phyloP scores from a whole-genome alignment of 202 grass and related monocot genomes.

The Zoysia matrella region DNA sequence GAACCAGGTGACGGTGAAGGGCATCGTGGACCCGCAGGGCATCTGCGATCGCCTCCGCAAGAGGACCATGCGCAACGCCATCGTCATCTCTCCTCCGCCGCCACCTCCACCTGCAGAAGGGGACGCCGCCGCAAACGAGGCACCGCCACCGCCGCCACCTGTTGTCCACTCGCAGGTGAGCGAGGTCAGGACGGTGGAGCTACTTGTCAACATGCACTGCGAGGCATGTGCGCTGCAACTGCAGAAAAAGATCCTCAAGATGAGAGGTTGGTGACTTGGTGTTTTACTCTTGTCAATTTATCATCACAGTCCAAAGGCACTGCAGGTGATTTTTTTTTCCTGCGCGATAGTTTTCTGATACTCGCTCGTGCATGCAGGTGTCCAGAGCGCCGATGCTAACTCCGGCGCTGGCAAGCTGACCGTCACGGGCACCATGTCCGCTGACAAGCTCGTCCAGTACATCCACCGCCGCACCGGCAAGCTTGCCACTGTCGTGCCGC shows the following conservation, averaged over 20 bases:
- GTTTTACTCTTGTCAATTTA: neutral
- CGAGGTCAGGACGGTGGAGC: constrained; percentile 63
- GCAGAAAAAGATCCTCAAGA: constrained; percentile 63
- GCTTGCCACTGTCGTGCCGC: constrained; percentile 53
- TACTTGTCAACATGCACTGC: constrained; percentile 89
- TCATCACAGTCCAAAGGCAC: neutral
- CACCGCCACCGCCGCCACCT: constrained; percentile 28
- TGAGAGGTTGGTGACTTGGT: constrained; percentile 51
- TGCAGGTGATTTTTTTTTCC: neutral
- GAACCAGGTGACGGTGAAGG: constrained; percentile 72
- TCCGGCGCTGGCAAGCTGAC: constrained; percentile 52
- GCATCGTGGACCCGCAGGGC: constrained; percentile 67
- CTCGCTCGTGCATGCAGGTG: constrained; percentile 34
- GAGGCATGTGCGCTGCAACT: constrained; percentile 81
- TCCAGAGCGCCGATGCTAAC: constrained; percentile 56
- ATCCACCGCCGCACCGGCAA: constrained; percentile 74
- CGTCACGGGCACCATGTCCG: constrained; percentile 55
- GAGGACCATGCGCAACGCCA: constrained; percentile 64
- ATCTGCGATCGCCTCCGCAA: constrained; percentile 60
- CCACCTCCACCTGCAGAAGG: constrained; percentile 29
- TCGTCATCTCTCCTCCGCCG: constrained; percentile 57
- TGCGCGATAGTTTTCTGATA: neutral
- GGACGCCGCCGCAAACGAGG: neutral
- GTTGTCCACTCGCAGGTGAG: constrained; percentile 51
- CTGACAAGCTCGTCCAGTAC: constrained; percentile 58